phyloP scores from a whole-genome alignment of 1,139 yeast species.

The Meyerozyma guilliermondii region DNA sequence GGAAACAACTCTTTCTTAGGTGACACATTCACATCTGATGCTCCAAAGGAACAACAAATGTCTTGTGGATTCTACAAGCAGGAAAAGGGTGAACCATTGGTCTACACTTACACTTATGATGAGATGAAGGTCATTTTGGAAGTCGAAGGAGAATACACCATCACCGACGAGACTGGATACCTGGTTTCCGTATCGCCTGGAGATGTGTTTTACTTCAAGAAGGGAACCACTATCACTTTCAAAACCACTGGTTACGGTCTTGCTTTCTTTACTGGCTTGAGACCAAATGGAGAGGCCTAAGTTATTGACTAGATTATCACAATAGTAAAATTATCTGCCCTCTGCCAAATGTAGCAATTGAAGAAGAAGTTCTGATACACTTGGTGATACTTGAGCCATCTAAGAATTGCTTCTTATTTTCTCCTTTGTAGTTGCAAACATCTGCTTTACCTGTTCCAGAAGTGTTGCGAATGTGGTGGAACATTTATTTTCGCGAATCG shows the following conservation, averaged over 20 bases:
- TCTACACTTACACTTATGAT: slow-evolving; percentile 59
- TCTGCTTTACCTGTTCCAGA: background rate
- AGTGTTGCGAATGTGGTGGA: background rate
- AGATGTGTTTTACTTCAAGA: slow-evolving; percentile 63
- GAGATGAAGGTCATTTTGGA: slow-evolving; percentile 68
- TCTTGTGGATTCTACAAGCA: slow-evolving; percentile 65
- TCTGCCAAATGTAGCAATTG: too few species aligned
- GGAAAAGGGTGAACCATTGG: slow-evolving; percentile 62
- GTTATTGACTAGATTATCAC: too few species aligned
- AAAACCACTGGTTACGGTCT: slow-evolving; percentile 55
- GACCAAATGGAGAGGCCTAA: slow-evolving; percentile 37
- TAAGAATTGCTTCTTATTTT: background rate
- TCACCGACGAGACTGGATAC: slow-evolving; percentile 59
- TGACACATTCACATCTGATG: slow-evolving; percentile 55
- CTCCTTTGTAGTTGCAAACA: too few species aligned
- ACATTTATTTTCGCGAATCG: background rate
- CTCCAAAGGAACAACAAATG: slow-evolving; percentile 53
- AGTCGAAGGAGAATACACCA: slow-evolving; percentile 57
- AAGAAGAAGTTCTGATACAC: too few species aligned
- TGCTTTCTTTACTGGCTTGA: slow-evolving; percentile 63
- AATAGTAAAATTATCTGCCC: too few species aligned
- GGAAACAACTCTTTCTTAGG: slow-evolving; percentile 65
- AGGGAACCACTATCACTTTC: slow-evolving; percentile 65
- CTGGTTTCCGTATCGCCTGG: slow-evolving; percentile 55
- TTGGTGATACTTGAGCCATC: too few species aligned